Conservation (phyloP, 192 early-diverging fungal species). For the Umbelopsis isabellina region DNA sequence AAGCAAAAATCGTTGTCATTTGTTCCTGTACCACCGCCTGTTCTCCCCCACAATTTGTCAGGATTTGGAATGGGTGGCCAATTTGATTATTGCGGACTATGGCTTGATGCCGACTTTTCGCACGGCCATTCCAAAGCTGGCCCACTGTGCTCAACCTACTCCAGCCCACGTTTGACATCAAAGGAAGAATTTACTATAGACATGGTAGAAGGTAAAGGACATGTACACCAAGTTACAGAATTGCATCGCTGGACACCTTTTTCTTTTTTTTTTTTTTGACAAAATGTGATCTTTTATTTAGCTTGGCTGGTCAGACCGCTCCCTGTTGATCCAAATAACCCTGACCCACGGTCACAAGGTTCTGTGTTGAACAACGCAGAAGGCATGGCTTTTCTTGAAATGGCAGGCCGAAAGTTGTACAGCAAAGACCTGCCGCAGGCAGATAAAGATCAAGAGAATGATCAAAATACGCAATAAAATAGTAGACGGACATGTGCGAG, state of each 20-base stretch:
- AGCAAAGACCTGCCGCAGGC: conserved; percentile 61
- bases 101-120: conserved; percentile 65
- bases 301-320: conserved; percentile 72
- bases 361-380: conserved; percentile 68
- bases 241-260: not conserved
- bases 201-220: conserved; percentile 60
- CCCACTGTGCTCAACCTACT: conserved; percentile 65
- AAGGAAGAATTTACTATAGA: conserved; percentile 65
- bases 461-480: no score
- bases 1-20: not conserved
- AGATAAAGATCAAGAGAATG: conserved; percentile 31
- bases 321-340: conserved; percentile 44
- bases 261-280: no score
- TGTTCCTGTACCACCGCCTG: not conserved
- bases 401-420: conserved; percentile 74
- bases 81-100: conserved; percentile 71
- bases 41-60: conserved; percentile 14
- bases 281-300: conserved; percentile 12
- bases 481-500: no score
- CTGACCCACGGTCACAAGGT: conserved; percentile 43
- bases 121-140: conserved; percentile 63
- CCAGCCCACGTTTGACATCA: conserved; percentile 55
- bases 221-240: not conserved
- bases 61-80: conserved; percentile 77
- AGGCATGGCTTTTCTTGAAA: conserved; percentile 71